Evolutionary conservation across 1,139 yeast genomes (phyloP), one percentile per base, ranked within the genome.

Genomic region (Kurtzmaniella quercitrusa): DNA sequence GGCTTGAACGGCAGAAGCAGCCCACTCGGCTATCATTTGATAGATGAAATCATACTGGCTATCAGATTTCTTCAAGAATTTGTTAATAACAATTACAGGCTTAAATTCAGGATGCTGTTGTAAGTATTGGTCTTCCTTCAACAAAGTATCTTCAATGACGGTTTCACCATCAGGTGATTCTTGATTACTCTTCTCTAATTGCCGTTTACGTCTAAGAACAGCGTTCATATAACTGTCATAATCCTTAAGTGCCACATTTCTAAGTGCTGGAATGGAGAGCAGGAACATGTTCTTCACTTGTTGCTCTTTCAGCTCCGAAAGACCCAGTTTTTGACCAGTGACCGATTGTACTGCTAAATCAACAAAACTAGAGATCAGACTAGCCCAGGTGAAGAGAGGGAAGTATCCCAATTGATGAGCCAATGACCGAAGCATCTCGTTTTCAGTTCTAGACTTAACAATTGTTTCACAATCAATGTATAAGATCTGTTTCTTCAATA

Each of bases 341-440:
- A 93, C 60, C 44, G 97, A 93, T 59, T 89, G 96, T 14, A 87
- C 86, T 44, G 83, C 90, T 53, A 94, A 74, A 63, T 93, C 98
- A 43, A 89, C 68, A 48, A 90, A 84, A 48, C 81, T 81, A 0
- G 96, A 81, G 19, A 91, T 68, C 4, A 87, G 79, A 58, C 88
- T 89, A 50, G 91, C 69, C 96, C 98, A 93, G 10, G 96, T 87
- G 61, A 93, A 93, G 2, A 89, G 84, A 0, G 98, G 98, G 68
- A 79, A 88, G 62, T 93, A 93, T 0, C 98, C 98, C 33, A 90
- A 59, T 58, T 88, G 91, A 34, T 66, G 68, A 0, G 98, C 90
- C 11, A 90, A 77, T 40, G 75, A 75, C 46, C 77, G 76, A 42
- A 93, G 68, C 50, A 89, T 81, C 25, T 75, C 75, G 2, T 84